A percentile compares a stretch with the other conserved stretches of the same genome.
Conservation (phyloP, 768 basidiomycete species). For the Rhizopogon vesiculosus region DNA sequence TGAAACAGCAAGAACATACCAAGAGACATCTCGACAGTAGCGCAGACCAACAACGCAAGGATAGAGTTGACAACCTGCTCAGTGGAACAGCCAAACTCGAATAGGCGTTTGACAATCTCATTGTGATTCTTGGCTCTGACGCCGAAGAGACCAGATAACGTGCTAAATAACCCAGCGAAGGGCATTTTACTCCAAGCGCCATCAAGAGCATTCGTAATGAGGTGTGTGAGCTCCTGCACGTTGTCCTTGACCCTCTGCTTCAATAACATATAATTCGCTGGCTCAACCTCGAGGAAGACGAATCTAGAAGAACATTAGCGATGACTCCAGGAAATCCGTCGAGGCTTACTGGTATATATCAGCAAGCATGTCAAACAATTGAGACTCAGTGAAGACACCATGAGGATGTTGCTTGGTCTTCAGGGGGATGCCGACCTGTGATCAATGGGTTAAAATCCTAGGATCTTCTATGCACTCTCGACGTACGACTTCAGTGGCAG, state of each 20-base stretch:
- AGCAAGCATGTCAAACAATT: constrained; percentile 59
- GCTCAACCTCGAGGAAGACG: constrained; percentile 70
- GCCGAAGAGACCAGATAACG: constrained; percentile 41
- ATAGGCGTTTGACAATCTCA: constrained; percentile 53
- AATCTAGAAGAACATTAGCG: constrained; percentile 38
- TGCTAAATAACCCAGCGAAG: constrained; percentile 38
- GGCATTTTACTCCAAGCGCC: constrained; percentile 35
- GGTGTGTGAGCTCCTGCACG: constrained; percentile 45
- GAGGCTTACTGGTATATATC: constrained; percentile 61
- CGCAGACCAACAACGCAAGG: constrained; percentile 66
- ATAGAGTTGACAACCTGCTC: constrained; percentile 67
- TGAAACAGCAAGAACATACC: constrained; percentile 33
- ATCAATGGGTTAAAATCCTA: background rate
- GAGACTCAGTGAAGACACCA: constrained; percentile 59
- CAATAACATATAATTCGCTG: constrained; percentile 53
- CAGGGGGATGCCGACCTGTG: constrained; percentile 64
- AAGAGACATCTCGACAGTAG: constrained; percentile 65
- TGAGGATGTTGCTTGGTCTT: constrained; percentile 48
- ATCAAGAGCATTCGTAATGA: constrained; percentile 52
- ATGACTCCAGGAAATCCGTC: background rate
- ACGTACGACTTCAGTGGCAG: constrained; percentile 62
- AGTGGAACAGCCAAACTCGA: constrained; percentile 47
- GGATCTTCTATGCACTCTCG: background rate
- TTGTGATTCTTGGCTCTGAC: constrained; percentile 39
- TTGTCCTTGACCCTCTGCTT: constrained; percentile 47